Conservation (phyloP, 2,329 filamentous ascomycete genomes). For the Penicillium sp. region DNA sequence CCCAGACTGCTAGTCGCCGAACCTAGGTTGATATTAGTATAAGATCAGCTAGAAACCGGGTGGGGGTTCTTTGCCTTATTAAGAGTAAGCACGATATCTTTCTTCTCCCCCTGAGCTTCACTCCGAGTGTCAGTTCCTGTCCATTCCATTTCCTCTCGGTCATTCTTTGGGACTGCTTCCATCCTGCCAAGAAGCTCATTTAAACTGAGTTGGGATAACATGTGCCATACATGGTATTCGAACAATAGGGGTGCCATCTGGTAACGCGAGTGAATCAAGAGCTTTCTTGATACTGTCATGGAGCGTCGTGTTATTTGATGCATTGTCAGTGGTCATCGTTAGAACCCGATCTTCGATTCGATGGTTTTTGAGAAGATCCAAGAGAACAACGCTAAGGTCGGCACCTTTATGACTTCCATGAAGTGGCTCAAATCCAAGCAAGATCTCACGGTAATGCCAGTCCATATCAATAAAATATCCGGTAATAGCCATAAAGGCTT, state of each 20-base stretch:
- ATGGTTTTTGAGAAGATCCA: not conserved
- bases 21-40: too few relatives aligned
- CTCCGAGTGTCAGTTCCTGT: too few relatives aligned
- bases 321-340: constrained; percentile 2
- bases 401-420: too few relatives aligned
- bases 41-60: too few relatives aligned
- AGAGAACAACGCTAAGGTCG: too few relatives aligned
- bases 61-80: too few relatives aligned
- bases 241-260: not conserved
- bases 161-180: constrained; percentile 2
- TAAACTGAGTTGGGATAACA: constrained; percentile 8
- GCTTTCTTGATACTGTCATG: not conserved
- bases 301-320: constrained; percentile 2
- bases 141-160: not conserved
- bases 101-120: too few relatives aligned
- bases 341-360: not conserved
- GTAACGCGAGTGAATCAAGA: not conserved
- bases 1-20: too few relatives aligned
- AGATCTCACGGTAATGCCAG: too few relatives aligned
- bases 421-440: too few relatives aligned
- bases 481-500: too few relatives aligned
- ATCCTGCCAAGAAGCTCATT: constrained; percentile 7
- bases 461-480: too few relatives aligned
- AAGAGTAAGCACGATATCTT: not conserved
- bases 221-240: constrained; percentile 12